Evolutionary conservation across 768 basidiomycete species (phyloP), one percentile per base, ranked within the genome.

Genomic region (Tricholoma saponaceum): DNA sequence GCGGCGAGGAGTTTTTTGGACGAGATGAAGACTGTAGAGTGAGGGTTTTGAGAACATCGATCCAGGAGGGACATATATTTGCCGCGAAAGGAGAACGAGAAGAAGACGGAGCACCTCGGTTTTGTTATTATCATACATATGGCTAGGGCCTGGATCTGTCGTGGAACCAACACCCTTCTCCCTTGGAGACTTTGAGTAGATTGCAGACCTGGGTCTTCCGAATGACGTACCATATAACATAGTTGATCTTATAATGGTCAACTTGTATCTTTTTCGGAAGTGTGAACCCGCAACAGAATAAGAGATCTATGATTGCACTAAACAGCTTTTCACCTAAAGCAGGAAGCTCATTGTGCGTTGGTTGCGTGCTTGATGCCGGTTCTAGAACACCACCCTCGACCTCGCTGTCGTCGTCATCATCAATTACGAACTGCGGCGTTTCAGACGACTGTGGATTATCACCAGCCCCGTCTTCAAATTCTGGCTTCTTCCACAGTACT

Each of bases 201-300:
- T 4, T 37, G 22, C 8, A 43, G 23, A 6, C 23, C 5, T n/a
- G 23, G 18, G 51, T 39, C 6, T 9, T 16, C 35, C 20, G 57
- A 37, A 44, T 30, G n/a, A 70, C 87, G 58, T 69, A 92, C 92
- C 93, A 96, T 55, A 95, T 95, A 22, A 90, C 77, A 76, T 94
- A 89, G 68, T 89, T 86, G 46, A 94, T 86, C 68, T 91, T 89
- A 69, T 91, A 83, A 63, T 88, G 87, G 66, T 90, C 87, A 50
- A 85, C 81, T 68, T 91, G 87, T 46, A 89, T 76, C 69, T 83
- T 83, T 26, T 80, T 81, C 8, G 96, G 92, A 8, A 98, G 74
- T 0, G 95, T 96, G 64, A 98, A 97, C 12, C 92, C 94, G 63
- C 92, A 95, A 67, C 93, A 94, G 70, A 96, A 98, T 37, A 97